Base-by-base conservation (phyloP, 495 filamentous ascomycete species). In the Penicillium cosmopolitanum region DNA sequence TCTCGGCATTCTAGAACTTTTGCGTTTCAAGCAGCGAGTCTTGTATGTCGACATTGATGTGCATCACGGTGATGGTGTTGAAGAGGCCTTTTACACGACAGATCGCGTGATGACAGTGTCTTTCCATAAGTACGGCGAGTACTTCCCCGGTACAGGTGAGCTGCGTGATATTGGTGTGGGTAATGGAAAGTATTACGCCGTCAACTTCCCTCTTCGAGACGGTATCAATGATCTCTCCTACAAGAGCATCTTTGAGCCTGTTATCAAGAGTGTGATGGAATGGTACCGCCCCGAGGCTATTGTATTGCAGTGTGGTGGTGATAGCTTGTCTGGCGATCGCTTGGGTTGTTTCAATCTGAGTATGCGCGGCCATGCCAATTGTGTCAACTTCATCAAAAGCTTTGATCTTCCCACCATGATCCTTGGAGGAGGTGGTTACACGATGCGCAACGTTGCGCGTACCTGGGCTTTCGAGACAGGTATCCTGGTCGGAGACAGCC, bases 21-120 rank as follows among this genome's bases (percentile, higher is more conserved):
- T 98, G 19, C 89, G 95, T 55, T 92, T 90, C 80, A 93, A 96
- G 63, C 89, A 93, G 65, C 87, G 95, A 58, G 95, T 98, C 8
- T 84, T 98, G 25, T 98, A 98, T 74, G 90, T 98, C 62, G 95
- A 98, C 71, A 98, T 98, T 64, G 95, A 98, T 74, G 96, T 98
- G 16, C 95, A 98, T 74, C 95, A 98, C 66, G 95, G 95, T 42
- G 95, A 98, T 70, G 95, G 95, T 59, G 95, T 98, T 21, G 95
- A 98, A 73, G 94, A 98, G 68, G 95, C 95, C 7, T 98, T 98
- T 66, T 96, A 96, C 69, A 95, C 93, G 18, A 98, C 95, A 15
- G 94, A 98, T 76, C 87, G 95, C 65, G 95, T 98, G 68, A 97
- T 98, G 94, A 98, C 96, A 0, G 88, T 93, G 40, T 96, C 92